phyloP scores from a whole-genome alignment of 352 stramenopile genomes.

The Phytophthora ohioensis region DNA sequence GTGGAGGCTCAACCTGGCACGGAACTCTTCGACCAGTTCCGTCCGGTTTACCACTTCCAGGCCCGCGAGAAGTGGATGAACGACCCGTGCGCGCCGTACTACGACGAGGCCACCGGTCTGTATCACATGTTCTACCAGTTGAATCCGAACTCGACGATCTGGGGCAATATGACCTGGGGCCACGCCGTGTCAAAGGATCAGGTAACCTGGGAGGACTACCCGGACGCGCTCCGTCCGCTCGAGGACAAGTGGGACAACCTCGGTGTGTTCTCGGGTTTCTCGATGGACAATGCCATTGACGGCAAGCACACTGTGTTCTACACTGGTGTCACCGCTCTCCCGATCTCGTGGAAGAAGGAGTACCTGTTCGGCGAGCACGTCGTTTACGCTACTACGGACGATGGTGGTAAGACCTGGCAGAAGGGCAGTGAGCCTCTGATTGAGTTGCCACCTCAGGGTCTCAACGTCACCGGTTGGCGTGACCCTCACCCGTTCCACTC shows the following conservation, averaged over 20 bases:
- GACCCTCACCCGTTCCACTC: constrained; percentile 73
- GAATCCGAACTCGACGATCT: constrained; percentile 66
- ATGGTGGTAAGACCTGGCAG: constrained; percentile 69
- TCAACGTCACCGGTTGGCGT: constrained; percentile 74
- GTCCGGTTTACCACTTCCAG: constrained; percentile 68
- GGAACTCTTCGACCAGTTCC: constrained; percentile 62
- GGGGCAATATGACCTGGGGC: constrained; percentile 84
- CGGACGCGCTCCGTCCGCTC: constrained; percentile 57
- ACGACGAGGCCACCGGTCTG: constrained; percentile 58
- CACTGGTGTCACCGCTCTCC: constrained; percentile 58
- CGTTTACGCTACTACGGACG: constrained; percentile 64
- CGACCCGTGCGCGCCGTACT: constrained; percentile 83
- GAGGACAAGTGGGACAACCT: constrained; percentile 75
- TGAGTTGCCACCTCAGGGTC: constrained; percentile 48
- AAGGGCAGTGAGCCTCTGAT: constrained; percentile 62
- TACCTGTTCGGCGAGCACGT: constrained; percentile 80
- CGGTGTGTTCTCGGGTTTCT: constrained; percentile 81
- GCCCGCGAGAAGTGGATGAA: constrained; percentile 86
- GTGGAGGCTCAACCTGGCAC: constrained; percentile 45
- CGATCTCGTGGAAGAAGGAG: constrained; percentile 56
- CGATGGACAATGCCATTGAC: constrained; percentile 61
- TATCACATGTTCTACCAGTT: constrained; percentile 89
- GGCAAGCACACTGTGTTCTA: constrained; percentile 79
- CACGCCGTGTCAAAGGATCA: constrained; percentile 79
- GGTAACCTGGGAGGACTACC: constrained; percentile 76